Evolutionary conservation across 192 early-diverging fungal species (phyloP).

Genomic region (Backusella sp.): DNA sequence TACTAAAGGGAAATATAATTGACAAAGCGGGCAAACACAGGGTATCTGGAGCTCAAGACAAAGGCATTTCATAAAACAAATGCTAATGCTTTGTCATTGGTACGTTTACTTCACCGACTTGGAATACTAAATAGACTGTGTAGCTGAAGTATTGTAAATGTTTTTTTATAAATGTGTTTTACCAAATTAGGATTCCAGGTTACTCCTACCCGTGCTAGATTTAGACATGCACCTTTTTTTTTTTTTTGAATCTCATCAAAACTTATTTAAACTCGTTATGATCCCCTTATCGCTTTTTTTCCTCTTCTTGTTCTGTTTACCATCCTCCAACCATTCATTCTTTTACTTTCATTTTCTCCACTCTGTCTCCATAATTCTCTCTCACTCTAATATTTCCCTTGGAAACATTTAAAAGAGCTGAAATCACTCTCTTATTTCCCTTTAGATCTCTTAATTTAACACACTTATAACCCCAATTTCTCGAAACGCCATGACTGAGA

Average conservation of each 20-base stretch:
- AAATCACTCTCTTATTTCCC: constrained; percentile 16
- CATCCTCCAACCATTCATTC: constrained; percentile 7
- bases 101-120: constrained; percentile 1
- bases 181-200: constrained; percentile 5
- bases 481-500: constrained; percentile 16
- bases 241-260: constrained; percentile 8
- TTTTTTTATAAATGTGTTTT: background rate
- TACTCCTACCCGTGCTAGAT: constrained; percentile 10
- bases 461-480: constrained; percentile 3
- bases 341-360: constrained; percentile 5
- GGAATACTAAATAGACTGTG: constrained; percentile 9
- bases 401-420: constrained; percentile 7
- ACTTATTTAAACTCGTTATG: background rate
- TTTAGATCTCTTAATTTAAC: constrained; percentile 1
- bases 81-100: constrained; percentile 9
- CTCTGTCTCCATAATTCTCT: constrained; percentile 12
- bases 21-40: constrained; percentile 14
- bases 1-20: constrained; percentile 12
- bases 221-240: background rate
- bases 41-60: background rate
- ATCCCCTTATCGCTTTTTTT: constrained; percentile 18
- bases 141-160: constrained; percentile 11
- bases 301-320: constrained; percentile 16
- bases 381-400: constrained; percentile 4
- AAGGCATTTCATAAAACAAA: background rate